Base-by-base conservation (phyloP, 768 basidiomycete species). In the Suillus spraguei region DNA sequence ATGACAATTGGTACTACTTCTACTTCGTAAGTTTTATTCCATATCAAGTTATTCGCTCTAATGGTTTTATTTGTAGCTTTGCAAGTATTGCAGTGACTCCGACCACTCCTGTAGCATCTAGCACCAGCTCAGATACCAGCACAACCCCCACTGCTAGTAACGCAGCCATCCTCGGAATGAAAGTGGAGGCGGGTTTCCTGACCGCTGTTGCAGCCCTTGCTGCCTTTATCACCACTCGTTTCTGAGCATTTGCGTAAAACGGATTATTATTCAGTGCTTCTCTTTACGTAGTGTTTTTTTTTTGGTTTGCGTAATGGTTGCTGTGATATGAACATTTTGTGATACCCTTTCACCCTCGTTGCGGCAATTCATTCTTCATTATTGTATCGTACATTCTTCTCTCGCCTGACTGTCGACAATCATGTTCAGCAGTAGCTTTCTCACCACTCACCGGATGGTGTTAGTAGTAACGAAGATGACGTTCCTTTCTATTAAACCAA, bases 201-300 rank as follows among this genome's bases (percentile, higher is more conserved):
- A 69, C 73, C n/a, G 71, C 68, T 10, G 64, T 78, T 49, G 79
- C 76, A 55, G 72, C 77, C 44, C 58, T 81, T 10, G 73, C 75
- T n/a, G 76, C 73, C 9, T 49, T 80, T 60, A 64, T 81, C 24
- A 60, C 65, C 16, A 60, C 67, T 22, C 47, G 66, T 38, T 61
- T 70, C 62, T 75, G 59, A 76, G 28, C 44, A 56, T n/a, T 35
- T 4, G 4, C n/a, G 11, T 42, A 50, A n/a, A 33, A 28, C 28
- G 4, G 28, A 4, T 28, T 28, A 28, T 4, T 28, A 28, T 4
- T 28, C 28, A n/a, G n/a, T n/a, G n/a, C n/a, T n/a, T 58, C 39
- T 20, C 39, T 8, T 53, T 2, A 3, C 24, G 38, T 41, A 32
- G 55, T 56, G 24, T n/a, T 62, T 47, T 46, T n/a, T n/a, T 41